These are phyloP conservation scores for Pestalotiopsis sp. DNA, from an alignment of 2,329 filamentous ascomycete genomes.

Conservation along the genomic window DNA sequence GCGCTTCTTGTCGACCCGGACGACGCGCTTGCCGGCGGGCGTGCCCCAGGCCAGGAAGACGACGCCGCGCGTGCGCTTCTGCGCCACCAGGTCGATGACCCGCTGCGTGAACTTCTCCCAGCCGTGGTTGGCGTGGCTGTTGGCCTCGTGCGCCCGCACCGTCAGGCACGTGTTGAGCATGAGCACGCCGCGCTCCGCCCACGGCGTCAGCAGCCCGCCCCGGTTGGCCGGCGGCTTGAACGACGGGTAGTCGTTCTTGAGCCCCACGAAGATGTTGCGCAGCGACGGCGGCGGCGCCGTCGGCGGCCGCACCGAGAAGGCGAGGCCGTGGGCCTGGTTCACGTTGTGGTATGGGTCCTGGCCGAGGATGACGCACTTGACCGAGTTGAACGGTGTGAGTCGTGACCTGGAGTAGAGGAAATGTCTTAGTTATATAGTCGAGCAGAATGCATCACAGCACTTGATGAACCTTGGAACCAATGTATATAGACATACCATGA, in stretches of 20 bases:
- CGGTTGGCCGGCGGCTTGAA: conserved; percentile 77
- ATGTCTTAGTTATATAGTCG: background rate
- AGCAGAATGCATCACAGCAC: background rate
- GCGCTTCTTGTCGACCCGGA: conserved; percentile 69
- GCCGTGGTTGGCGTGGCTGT: conserved; percentile 81
- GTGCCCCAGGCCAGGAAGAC: conserved; percentile 95
- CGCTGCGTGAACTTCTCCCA: conserved; percentile 95
- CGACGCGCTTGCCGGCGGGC: conserved; percentile 79
- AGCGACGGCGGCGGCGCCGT: conserved; percentile 88
- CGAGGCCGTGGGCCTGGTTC: conserved; percentile 94
- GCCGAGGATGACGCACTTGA: conserved; percentile 91
- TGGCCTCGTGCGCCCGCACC: conserved; percentile 85
- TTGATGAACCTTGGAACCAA: background rate
- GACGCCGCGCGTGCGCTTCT: conserved; percentile 76
- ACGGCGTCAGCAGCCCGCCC: conserved; percentile 83
- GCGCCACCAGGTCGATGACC: conserved; percentile 84
- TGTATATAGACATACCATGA: conserved; percentile 72
- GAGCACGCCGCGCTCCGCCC: conserved; percentile 91
- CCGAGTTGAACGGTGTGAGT: conserved; percentile 83
- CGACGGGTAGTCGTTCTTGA: conserved; percentile 84
- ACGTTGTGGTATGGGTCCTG: conserved; percentile 97
- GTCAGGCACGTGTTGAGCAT: conserved; percentile 95
- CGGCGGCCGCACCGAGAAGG: conserved; percentile 91
- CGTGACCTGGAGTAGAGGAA: conserved; percentile 70
- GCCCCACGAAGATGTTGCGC: conserved; percentile 87